Conservation (phyloP, 1,284 basidiomycete genomes). For the Rhodofomes roseus region DNA sequence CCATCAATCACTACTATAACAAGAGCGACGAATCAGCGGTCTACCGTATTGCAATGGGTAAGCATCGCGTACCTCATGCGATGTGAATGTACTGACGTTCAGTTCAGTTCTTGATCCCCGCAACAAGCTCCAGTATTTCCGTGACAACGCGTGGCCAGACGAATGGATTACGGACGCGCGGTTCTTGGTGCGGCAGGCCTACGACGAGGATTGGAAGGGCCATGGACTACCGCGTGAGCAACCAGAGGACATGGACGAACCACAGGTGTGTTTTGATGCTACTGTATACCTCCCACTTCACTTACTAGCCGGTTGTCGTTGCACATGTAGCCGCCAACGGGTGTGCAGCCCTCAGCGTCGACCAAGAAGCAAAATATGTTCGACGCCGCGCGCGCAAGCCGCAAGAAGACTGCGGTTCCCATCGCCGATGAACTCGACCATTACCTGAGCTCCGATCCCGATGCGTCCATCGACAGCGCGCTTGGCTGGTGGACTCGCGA, state of each 20-base stretch:
- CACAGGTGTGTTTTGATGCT: not conserved
- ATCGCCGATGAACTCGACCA: not conserved
- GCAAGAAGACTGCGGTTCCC: not conserved
- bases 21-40: slow-evolving; percentile 23
- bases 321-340: too few relatives aligned
- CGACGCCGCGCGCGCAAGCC: not conserved
- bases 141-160: slow-evolving; percentile 18
- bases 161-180: not conserved
- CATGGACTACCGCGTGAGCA: not conserved
- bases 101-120: slow-evolving; percentile 29
- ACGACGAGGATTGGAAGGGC: not conserved
- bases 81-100: not conserved
- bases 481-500: slow-evolving; percentile 27
- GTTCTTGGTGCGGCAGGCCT: not conserved
- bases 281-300: too few relatives aligned
- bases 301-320: too few relatives aligned
- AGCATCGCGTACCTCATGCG: not conserved
- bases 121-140: slow-evolving; percentile 31
- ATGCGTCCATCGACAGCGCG: not conserved
- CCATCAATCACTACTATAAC: slow-evolving; percentile 27
- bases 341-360: not conserved
- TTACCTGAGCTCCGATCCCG: not conserved
- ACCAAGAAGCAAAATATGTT: not conserved
- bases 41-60: slow-evolving; percentile 30
- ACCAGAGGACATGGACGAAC: not conserved